phyloP scores from a whole-genome alignment of 2,329 filamentous ascomycete species.

The Alternaria brassicicola region DNA sequence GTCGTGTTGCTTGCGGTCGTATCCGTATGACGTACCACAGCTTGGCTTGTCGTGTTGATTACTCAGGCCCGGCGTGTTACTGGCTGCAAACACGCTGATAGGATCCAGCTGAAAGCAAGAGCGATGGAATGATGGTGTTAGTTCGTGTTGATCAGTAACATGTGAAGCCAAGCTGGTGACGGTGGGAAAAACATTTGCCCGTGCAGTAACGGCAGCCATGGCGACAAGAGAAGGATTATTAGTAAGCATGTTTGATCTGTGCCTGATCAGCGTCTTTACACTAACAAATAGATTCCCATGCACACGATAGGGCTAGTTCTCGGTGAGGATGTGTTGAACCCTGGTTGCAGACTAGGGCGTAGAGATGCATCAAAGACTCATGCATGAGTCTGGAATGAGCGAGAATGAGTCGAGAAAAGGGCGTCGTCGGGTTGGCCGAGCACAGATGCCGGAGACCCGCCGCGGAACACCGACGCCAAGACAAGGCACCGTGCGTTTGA shows the following conservation, averaged over 20 bases:
- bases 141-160: background rate
- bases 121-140: background rate
- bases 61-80: slow-evolving; percentile 2
- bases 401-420: slow-evolving; percentile 8
- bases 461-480: background rate
- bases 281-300: background rate
- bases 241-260: background rate
- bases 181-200: background rate
- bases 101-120: background rate
- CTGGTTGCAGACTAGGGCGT: background rate
- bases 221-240: background rate
- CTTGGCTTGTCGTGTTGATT: slow-evolving; percentile 6
- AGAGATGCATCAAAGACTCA: background rate
- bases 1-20: slow-evolving; percentile 23
- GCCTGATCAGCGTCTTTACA: background rate
- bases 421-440: background rate
- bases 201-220: background rate
- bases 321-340: too few relatives aligned
- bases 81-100: background rate
- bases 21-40: slow-evolving; percentile 1
- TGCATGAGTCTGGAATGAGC: slow-evolving; percentile 7
- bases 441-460: background rate
- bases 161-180: background rate
- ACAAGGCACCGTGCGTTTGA: background rate
- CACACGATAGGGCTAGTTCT: background rate